Evolutionary conservation across 495 filamentous ascomycete species (phyloP), one percentile per base, ranked within the genome.

Genomic region (Aspergillus leporis): DNA sequence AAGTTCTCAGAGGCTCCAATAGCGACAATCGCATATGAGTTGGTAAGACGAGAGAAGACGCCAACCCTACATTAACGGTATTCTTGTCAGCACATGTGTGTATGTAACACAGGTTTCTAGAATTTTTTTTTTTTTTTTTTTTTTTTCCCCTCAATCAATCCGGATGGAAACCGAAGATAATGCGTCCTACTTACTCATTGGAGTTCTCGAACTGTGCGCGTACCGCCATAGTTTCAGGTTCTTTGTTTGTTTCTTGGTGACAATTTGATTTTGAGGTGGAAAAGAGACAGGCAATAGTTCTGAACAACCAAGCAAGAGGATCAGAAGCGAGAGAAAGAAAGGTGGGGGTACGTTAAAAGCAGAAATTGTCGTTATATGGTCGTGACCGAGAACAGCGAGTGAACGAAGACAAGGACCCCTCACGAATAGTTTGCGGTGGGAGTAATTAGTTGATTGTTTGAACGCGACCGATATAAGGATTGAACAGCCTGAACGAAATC

Each of bases 1-100:
- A 98, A 98, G 81, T 97, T 98, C 84, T 97, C 93, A 62, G 90
- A 96, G 49, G 90, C 92, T 66, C 94, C 95, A 55, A 96, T 83
- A 53, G 94, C 93, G 61, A 97, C 91, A 62, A 98, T 78, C 59
- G 91, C 89, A 73, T 94, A 98, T 52, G 92, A 92, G 74, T 98
- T 98, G 62, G 94, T 98, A 66, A 98, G 86, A 59, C 90, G 96
- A 47, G 92, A 77, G 71, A 98, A 98, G 63, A 98, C 95, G 73
- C 94, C 94, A 69, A 98, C 92, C 74, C 93, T 98, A 48, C 19
- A 50, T 22, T 19, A 14, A 34, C 5, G 7, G 43, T 40, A 59
- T 58, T 32, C 49, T 28, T 36, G 34, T 51, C 32, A 48, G 46
- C 53, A 12, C 38, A 18, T n/a, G 46, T 19, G 13, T n/a, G n/a